Conservation (phyloP, 2,329 filamentous ascomycete species). For the Fusarium ramigenum region DNA sequence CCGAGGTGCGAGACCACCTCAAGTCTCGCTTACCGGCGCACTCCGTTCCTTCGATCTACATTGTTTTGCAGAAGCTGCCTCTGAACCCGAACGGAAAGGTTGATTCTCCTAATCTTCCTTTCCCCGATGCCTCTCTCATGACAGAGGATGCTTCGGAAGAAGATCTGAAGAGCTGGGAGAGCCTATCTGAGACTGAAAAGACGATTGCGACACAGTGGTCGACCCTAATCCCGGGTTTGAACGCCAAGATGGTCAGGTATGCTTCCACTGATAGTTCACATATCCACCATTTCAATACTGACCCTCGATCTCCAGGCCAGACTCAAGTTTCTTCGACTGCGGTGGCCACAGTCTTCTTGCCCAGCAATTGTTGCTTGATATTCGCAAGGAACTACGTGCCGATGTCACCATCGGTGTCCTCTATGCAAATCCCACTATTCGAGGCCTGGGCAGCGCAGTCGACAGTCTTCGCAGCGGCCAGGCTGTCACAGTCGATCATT, state of each 20-base stretch:
- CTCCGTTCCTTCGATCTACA: constrained; percentile 47
- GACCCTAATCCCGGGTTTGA: constrained; percentile 71
- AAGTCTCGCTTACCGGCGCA: constrained; percentile 44
- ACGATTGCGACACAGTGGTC: constrained; percentile 71
- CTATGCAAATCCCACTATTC: constrained; percentile 30
- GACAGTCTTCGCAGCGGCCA: not conserved
- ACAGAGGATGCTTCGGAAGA: constrained; percentile 51
- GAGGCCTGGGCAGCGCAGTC: constrained; percentile 34
- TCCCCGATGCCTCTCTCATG: constrained; percentile 69
- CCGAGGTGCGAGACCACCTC: constrained; percentile 51
- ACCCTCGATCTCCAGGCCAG: not conserved
- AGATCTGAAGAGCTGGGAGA: constrained; percentile 63
- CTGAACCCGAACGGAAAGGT: constrained; percentile 84
- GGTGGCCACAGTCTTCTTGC: constrained; percentile 65
- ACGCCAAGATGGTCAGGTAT: constrained; percentile 60
- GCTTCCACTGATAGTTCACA: not conserved
- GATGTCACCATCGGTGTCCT: constrained; percentile 47
- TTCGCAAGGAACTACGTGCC: constrained; percentile 44
- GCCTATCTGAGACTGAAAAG: constrained; percentile 49
- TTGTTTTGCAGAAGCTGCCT: constrained; percentile 58
- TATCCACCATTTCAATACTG: not conserved
- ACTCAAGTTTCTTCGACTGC: constrained; percentile 49
- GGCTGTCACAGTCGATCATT: not conserved
- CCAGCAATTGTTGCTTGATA: constrained; percentile 75
- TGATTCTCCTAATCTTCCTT: constrained; percentile 80